Conservation (phyloP, 2,329 filamentous ascomycete genomes). For the Monilinia aucupariae region DNA sequence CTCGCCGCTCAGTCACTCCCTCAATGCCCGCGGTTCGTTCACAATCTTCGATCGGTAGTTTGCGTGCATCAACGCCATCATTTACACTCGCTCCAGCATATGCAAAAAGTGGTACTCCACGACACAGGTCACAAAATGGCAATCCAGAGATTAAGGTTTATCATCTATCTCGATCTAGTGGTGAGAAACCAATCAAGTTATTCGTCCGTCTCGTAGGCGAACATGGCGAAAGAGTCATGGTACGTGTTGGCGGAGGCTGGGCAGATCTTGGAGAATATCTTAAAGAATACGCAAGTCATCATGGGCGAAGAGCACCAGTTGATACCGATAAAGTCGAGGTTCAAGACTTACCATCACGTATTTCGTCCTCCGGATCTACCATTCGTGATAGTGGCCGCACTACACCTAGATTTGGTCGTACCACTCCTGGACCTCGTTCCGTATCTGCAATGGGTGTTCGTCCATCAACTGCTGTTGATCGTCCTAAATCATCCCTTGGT, state of each 20-base stretch:
- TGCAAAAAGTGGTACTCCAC: slow-evolving; percentile 38
- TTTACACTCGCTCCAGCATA: slow-evolving; percentile 63
- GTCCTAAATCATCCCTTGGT: slow-evolving; percentile 29
- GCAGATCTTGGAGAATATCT: slow-evolving; percentile 93
- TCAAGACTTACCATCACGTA: slow-evolving; percentile 44
- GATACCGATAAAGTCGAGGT: slow-evolving; percentile 54
- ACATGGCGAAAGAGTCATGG: slow-evolving; percentile 89
- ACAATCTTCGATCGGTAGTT: slow-evolving; percentile 22
- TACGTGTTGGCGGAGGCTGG: slow-evolving; percentile 97
- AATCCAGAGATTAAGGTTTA: slow-evolving; percentile 83
- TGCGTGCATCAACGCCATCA: slow-evolving; percentile 55
- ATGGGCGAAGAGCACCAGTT: slow-evolving; percentile 62
- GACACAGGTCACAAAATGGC: slow-evolving; percentile 45
- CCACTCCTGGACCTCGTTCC: slow-evolving; percentile 37
- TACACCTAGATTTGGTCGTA: slow-evolving; percentile 36
- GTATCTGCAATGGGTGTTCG: slow-evolving; percentile 23
- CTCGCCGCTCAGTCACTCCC: slow-evolving; percentile 34
- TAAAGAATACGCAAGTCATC: slow-evolving; percentile 86
- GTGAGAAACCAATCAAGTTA: slow-evolving; percentile 85
- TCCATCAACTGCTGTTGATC: slow-evolving; percentile 28
- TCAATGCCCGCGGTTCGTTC: slow-evolving; percentile 24
- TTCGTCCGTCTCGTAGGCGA: slow-evolving; percentile 92
- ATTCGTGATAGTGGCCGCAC: slow-evolving; percentile 17
- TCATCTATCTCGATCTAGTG: slow-evolving; percentile 77
- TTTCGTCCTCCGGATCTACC: slow-evolving; percentile 26